These are phyloP conservation scores for Candida tetrigidarum DNA, from an alignment of 1,139 yeast genomes.

Conservation along the genomic window DNA sequence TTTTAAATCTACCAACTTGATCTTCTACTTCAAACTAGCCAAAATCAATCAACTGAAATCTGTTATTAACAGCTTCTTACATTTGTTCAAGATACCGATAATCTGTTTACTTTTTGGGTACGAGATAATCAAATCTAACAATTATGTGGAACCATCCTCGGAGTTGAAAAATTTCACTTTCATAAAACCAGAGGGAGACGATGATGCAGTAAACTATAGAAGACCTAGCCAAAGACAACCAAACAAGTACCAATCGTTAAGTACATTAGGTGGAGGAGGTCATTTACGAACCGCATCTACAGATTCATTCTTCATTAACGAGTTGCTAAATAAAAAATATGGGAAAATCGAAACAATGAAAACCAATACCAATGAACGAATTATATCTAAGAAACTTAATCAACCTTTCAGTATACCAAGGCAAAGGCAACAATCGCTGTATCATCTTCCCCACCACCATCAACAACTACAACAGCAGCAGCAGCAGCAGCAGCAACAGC, in stretches of 20 bases:
- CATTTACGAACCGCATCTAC: conserved; percentile 40
- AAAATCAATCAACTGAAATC: conserved; percentile 17
- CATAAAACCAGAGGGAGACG: conserved; percentile 24
- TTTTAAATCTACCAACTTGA: conserved; percentile 43
- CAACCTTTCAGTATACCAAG: conserved; percentile 8
- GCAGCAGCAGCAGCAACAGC: conserved; percentile 3
- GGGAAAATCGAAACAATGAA: conserved; percentile 17
- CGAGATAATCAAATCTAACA: conserved; percentile 30
- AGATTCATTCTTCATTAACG: conserved; percentile 40
- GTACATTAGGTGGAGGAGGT: conserved; percentile 30
- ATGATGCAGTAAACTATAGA: conserved; percentile 19
- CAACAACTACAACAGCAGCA: no score
- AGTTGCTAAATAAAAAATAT: conserved; percentile 30
- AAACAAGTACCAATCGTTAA: conserved; percentile 27
- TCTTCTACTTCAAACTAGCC: conserved; percentile 35
- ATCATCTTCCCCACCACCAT: no score
- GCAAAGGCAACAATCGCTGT: conserved; percentile 5
- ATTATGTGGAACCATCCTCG: conserved; percentile 19
- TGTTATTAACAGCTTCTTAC: conserved; percentile 21
- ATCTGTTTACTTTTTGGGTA: conserved; percentile 36
- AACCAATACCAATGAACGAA: conserved; percentile 11
- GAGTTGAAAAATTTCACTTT: conserved; percentile 41
- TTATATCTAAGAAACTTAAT: conserved; percentile 6
- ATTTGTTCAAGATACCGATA: conserved; percentile 38
- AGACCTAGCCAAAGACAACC: conserved; percentile 9